phyloP scores from a whole-genome alignment of 495 filamentous ascomycete genomes.

The Xylaria sp. region DNA sequence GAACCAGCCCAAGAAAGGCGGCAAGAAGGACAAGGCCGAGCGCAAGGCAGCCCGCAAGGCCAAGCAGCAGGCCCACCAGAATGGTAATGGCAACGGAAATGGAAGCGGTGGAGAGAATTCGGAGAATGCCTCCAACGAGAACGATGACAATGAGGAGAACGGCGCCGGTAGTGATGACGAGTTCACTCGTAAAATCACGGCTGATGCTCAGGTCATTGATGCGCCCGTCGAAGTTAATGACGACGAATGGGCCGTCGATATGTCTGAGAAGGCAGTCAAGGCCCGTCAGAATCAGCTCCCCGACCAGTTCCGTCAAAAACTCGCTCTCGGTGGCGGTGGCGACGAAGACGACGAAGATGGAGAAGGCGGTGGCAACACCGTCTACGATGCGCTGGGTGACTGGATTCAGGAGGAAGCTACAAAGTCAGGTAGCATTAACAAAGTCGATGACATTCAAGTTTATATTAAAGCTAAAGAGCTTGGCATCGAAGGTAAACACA shows the following conservation, averaged over 20 bases:
- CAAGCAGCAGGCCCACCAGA: slow-evolving; percentile 76
- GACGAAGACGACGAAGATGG: slow-evolving; percentile 85
- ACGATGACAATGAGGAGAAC: slow-evolving; percentile 65
- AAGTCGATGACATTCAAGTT: slow-evolving; percentile 85
- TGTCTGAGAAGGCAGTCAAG: slow-evolving; percentile 92
- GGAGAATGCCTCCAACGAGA: slow-evolving; percentile 71
- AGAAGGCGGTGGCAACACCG: slow-evolving; percentile 75
- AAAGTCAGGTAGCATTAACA: slow-evolving; percentile 71
- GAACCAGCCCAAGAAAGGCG: slow-evolving; percentile 83
- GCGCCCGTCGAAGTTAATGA: slow-evolving; percentile 71
- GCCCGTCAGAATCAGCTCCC: slow-evolving; percentile 91
- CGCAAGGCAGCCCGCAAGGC: slow-evolving; percentile 86
- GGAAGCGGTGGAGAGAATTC: slow-evolving; percentile 74
- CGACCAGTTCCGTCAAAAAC: slow-evolving; percentile 85
- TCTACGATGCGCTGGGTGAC: slow-evolving; percentile 90
- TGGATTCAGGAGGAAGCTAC: slow-evolving; percentile 84
- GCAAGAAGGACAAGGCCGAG: slow-evolving; percentile 91
- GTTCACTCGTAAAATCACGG: slow-evolving; percentile 86
- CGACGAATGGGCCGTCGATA: slow-evolving; percentile 92
- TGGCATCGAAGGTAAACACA: slow-evolving; percentile 94
- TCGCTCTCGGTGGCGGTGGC: slow-evolving; percentile 77
- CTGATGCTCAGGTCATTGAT: slow-evolving; percentile 78
- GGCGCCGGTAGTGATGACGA: slow-evolving; percentile 87
- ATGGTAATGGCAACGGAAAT: slow-evolving; percentile 60
- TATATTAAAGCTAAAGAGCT: slow-evolving; percentile 96